phyloP scores from a whole-genome alignment of 768 basidiomycete species.

The Cystobasidiopsis lactophilus region DNA sequence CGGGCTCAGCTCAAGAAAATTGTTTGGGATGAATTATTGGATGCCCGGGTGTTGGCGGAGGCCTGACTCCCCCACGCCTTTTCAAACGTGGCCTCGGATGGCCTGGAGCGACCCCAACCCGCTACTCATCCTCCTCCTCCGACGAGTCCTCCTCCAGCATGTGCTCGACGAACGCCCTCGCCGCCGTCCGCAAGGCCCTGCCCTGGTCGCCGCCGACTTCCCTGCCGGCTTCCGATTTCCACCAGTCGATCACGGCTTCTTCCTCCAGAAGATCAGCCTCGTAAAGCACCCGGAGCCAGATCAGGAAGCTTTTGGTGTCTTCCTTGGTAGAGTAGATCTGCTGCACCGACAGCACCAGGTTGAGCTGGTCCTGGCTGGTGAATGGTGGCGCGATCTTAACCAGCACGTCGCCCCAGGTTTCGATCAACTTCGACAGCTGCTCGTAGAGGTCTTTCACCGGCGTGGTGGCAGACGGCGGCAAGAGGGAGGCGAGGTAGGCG shows the following conservation, averaged over 20 bases:
- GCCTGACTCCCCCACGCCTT: no score
- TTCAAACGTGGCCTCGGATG: no score
- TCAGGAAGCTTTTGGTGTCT: slow-evolving; percentile 44
- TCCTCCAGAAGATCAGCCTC: slow-evolving; percentile 81
- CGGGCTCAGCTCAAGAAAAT: no score
- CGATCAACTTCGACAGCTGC: slow-evolving; percentile 39
- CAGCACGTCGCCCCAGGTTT: slow-evolving; percentile 64
- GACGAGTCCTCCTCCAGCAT: slow-evolving; percentile 41
- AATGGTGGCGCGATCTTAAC: slow-evolving; percentile 50
- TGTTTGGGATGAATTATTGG: no score
- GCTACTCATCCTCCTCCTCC: slow-evolving; percentile 25
- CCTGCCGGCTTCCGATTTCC: slow-evolving; percentile 36
- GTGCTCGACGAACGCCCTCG: slow-evolving; percentile 48
- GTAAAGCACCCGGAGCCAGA: slow-evolving; percentile 65
- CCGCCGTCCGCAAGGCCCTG: slow-evolving; percentile 20
- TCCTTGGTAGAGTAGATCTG: slow-evolving; percentile 34
- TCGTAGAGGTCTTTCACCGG: slow-evolving; percentile 34
- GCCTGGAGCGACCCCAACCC: no score
- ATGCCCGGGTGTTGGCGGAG: no score
- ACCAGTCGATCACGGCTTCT: slow-evolving; percentile 75
- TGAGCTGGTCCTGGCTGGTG: slow-evolving; percentile 37
- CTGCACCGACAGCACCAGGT: slow-evolving; percentile 59
- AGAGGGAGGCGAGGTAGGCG: slow-evolving; percentile 51
- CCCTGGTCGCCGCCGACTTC: slow-evolving; percentile 44
- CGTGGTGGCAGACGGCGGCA: slow-evolving; percentile 36